phyloP scores from a whole-genome alignment of 148 eudicot genomes.

The Pharnaceum exiguum region DNA sequence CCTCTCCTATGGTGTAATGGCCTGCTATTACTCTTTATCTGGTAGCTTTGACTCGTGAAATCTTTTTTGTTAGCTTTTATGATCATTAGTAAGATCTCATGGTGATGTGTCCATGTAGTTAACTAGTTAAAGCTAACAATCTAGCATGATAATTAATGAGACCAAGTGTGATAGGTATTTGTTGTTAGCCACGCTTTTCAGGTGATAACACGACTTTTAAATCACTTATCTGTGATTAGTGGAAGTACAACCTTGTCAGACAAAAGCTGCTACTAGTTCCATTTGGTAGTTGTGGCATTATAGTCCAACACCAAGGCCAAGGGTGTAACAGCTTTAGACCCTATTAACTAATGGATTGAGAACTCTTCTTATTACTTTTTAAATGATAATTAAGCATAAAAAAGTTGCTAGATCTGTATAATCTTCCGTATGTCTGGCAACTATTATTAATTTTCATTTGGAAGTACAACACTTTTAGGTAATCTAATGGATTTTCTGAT shows the following conservation, averaged over 20 bases:
- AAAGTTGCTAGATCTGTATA: constrained; percentile 15
- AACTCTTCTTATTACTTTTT: constrained; percentile 13
- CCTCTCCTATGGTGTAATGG: neutral
- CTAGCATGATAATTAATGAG: constrained; percentile 21
- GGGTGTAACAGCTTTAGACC: constrained; percentile 28
- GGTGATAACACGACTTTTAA: constrained; percentile 13
- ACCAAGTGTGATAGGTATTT: constrained; percentile 29
- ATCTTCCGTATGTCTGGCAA: constrained; percentile 30
- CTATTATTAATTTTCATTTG: constrained; percentile 26
- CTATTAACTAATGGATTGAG: neutral
- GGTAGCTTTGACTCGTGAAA: constrained; percentile 8
- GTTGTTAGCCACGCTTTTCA: constrained; percentile 25
- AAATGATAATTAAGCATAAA: constrained; percentile 8
- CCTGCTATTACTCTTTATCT: constrained; percentile 2
- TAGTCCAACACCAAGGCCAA: constrained; percentile 12
- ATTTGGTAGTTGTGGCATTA: constrained; percentile 6
- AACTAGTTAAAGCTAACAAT: constrained; percentile 1
- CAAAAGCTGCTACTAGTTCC: constrained; percentile 28
- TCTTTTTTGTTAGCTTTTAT: neutral
- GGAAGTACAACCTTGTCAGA: constrained; percentile 14
- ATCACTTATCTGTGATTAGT: constrained; percentile 19
- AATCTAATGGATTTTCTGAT: constrained; percentile 13
- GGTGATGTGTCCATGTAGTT: constrained; percentile 16
- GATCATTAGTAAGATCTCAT: constrained; percentile 1
- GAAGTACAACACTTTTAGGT: constrained; percentile 64